Conservation (phyloP, 1,284 basidiomycete genomes). For the Cutaneotrichosporon daszewskae region DNA sequence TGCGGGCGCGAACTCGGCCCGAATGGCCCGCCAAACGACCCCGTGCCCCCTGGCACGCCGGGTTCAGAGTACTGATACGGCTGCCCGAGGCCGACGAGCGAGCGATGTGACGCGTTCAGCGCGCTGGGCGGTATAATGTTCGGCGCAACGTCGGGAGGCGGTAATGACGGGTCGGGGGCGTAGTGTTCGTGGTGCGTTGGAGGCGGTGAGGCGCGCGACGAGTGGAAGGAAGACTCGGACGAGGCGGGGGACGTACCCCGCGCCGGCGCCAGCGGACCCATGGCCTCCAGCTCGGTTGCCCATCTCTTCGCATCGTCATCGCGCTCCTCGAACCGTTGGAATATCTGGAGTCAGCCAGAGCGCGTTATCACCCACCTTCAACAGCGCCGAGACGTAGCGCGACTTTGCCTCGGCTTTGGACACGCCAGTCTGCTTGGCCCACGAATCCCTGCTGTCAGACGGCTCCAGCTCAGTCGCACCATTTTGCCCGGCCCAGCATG, state of each 20-base stretch:
- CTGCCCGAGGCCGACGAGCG: constrained; percentile 30
- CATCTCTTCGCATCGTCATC: constrained; percentile 70
- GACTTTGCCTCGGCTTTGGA: constrained; percentile 75
- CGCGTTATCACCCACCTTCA: constrained; percentile 59
- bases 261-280: constrained; percentile 53
- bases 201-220: constrained; percentile 35
- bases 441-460: constrained; percentile 68
- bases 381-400: constrained; percentile 78
- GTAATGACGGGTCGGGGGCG: constrained; percentile 37
- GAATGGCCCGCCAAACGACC: background rate
- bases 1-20: constrained; percentile 6
- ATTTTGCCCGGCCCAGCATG: constrained; percentile 89
- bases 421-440: constrained; percentile 83
- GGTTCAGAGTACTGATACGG: constrained; percentile 2
- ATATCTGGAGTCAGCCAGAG: constrained; percentile 6
- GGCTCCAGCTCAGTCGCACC: constrained; percentile 52
- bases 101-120: constrained; percentile 33
- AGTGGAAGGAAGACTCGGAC: constrained; percentile 40
- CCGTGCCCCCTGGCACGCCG: background rate
- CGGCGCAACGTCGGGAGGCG: constrained; percentile 41
- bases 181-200: constrained; percentile 9
- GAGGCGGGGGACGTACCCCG: constrained; percentile 31
- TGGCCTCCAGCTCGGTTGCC: constrained; percentile 75
- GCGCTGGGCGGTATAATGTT: constrained; percentile 38
- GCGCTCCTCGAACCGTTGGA: constrained; percentile 53